These are phyloP conservation scores for Mycocalia duriaeana DNA, from an alignment of 1,284 basidiomycete species.

Conservation along the genomic window DNA sequence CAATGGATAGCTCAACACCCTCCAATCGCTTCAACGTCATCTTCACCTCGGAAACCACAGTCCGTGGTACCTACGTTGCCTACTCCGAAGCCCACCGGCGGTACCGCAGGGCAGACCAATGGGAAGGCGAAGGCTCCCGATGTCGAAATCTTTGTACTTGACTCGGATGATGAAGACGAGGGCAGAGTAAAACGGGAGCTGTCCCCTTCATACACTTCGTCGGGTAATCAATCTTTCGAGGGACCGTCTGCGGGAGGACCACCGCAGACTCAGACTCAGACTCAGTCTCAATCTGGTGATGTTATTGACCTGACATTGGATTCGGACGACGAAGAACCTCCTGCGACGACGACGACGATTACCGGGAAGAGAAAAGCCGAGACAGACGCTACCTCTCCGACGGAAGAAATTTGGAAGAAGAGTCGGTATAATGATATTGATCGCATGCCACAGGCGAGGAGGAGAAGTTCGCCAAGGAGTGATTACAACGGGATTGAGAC, in stretches of 20 bases:
- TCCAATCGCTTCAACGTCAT: conserved; percentile 15
- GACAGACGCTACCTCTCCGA: conserved; percentile 39
- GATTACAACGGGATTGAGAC: too few species aligned
- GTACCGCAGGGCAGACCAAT: conserved; percentile 26
- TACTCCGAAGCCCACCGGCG: conserved; percentile 28
- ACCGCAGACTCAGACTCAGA: conserved; percentile 13
- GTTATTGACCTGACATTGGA: conserved; percentile 80
- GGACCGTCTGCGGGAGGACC: conserved; percentile 17
- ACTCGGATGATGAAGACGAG: conserved; percentile 77
- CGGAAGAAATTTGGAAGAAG: conserved; percentile 71
- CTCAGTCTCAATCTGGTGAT: conserved; percentile 23
- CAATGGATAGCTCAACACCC: conserved; percentile 62
- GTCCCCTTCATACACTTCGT: conserved; percentile 52
- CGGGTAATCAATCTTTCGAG: conserved; percentile 30
- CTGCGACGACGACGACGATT: conserved; percentile 21
- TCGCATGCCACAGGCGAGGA: too few species aligned
- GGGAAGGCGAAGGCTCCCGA: conserved; percentile 41
- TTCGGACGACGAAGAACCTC: conserved; percentile 61
- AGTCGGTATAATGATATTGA: too few species aligned
- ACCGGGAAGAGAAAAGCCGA: conserved; percentile 55
- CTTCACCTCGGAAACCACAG: conserved; percentile 21
- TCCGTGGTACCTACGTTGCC: conserved; percentile 22
- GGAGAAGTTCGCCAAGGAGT: too few species aligned
- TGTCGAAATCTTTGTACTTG: conserved; percentile 68
- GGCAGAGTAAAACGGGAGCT: conserved; percentile 68